Evolutionary conservation across 345 rosid species (phyloP).

Genomic region (Hibiscus syriacus): DNA sequence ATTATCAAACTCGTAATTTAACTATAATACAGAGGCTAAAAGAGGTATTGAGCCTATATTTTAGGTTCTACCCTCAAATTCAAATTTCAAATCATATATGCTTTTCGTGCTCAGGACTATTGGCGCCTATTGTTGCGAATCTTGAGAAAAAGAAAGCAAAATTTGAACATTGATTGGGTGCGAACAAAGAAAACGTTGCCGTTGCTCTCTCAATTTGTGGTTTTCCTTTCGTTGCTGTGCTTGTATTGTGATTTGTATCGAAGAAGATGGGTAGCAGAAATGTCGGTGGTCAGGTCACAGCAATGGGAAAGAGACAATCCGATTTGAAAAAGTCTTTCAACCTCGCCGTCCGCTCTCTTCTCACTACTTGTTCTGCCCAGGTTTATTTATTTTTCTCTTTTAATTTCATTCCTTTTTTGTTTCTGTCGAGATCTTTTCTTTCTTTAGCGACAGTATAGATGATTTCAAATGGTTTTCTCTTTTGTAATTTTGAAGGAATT

Average conservation of each 20-base stretch:
- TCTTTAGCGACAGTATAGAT: neutral
- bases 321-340: conserved; percentile 49
- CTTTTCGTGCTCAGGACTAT: too few species aligned
- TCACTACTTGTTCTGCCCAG: conserved; percentile 51
- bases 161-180: neutral
- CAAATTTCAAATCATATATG: neutral
- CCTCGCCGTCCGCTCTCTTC: conserved; percentile 48
- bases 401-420: neutral
- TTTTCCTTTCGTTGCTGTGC: neutral
- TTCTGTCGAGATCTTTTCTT: neutral
- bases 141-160: neutral
- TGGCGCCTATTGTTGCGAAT: neutral
- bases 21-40: too few species aligned
- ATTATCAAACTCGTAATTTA: too few species aligned
- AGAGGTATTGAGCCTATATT: too few species aligned
- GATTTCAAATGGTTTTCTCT: neutral
- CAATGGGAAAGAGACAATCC: conserved; percentile 21
- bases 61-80: neutral
- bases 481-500: conserved; percentile 34
- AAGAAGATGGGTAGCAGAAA: neutral
- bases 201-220: neutral
- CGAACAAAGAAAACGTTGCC: neutral
- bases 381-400: conserved; percentile 17
- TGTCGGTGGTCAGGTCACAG: neutral
- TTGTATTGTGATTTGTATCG: neutral